Evolutionary conservation across 139 green algal genomes (phyloP), one percentile per base, ranked within the genome.

Genomic region (Dunaliella primolecta): DNA sequence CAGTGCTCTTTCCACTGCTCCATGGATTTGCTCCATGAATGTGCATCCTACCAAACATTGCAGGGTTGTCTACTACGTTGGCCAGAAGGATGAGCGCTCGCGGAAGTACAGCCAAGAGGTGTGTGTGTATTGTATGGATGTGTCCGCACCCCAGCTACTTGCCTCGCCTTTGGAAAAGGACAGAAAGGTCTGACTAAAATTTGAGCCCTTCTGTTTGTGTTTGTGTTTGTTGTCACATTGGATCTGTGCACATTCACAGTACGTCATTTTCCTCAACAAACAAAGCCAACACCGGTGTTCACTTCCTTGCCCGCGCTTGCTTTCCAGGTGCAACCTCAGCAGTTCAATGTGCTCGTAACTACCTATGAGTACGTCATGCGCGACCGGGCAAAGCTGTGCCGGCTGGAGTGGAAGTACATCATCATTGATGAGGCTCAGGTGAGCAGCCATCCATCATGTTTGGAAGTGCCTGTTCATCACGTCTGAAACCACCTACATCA

Each of bases 291-390:
- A n/a, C n/a, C n/a, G n/a, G n/a, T n/a, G n/a, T n/a, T n/a, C n/a
- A n/a, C n/a, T n/a, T n/a, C n/a, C n/a, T n/a, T n/a, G n/a, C n/a
- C n/a, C n/a, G n/a, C n/a, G n/a, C 46, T 64, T 64, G 15, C 15
- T 64, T 24, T 88, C 82, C 81, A 91, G 56, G 95, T 87, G 32
- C 81, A 89, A 75, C 55, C 83, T 3, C 86, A 96, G 85, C 91
- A 96, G 87, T 99, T 99, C 93, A 99, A 99, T 90, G 90, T 99
- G 70, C 90, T 99, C 82, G 94, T 99, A 7, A 99, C 97, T 71
- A 99, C 96, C 0, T 99, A 98, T 88, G 97, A 99, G 89, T 99
- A 97, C 88, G 95, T 99, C 89, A 99, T 99, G 97, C 91, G 95
- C 27, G 96, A 99, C 81, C 81, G 88, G 31, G 30, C 84, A 38